phyloP scores from a whole-genome alignment of 805 yeast species.

The Cyberlindnera subsufficiens region DNA sequence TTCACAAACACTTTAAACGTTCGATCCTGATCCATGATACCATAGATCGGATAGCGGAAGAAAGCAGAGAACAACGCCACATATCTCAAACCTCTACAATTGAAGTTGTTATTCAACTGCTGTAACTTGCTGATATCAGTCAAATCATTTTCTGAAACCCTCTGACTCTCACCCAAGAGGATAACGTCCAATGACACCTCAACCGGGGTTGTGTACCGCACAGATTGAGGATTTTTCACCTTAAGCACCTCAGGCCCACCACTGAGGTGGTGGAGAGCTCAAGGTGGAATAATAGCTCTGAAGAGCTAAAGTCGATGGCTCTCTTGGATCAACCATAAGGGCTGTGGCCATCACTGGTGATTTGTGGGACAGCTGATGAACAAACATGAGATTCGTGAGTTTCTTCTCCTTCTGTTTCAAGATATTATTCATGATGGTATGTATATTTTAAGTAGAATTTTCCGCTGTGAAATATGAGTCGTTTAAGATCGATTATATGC shows the following conservation, averaged over 20 bases:
- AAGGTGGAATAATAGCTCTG: conserved; percentile 15
- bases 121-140: conserved; percentile 6
- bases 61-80: conserved; percentile 14
- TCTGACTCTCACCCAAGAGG: conserved; percentile 26
- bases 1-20: conserved; percentile 17
- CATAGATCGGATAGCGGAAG: conserved; percentile 21
- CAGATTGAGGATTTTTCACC: conserved; percentile 24
- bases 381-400: conserved; percentile 12
- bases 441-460: too few species aligned
- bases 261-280: conserved; percentile 19
- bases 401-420: conserved; percentile 12
- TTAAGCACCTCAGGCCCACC: conserved; percentile 27
- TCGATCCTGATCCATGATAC: conserved; percentile 9
- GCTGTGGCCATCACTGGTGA: conserved; percentile 3
- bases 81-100: conserved; percentile 13
- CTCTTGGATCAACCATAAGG: conserved; percentile 8
- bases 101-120: conserved; percentile 17
- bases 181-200: conserved; percentile 28
- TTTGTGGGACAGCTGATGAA: conserved; percentile 8
- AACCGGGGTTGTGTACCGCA: conserved; percentile 11
- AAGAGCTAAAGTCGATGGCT: conserved; percentile 6
- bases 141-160: conserved; percentile 20
- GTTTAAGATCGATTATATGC: too few species aligned
- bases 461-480: too few species aligned
- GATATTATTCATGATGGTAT: conserved; percentile 6